These are phyloP conservation scores for Adansonia digitata DNA, from an alignment of 345 rosid species.

Conservation along the genomic window DNA sequence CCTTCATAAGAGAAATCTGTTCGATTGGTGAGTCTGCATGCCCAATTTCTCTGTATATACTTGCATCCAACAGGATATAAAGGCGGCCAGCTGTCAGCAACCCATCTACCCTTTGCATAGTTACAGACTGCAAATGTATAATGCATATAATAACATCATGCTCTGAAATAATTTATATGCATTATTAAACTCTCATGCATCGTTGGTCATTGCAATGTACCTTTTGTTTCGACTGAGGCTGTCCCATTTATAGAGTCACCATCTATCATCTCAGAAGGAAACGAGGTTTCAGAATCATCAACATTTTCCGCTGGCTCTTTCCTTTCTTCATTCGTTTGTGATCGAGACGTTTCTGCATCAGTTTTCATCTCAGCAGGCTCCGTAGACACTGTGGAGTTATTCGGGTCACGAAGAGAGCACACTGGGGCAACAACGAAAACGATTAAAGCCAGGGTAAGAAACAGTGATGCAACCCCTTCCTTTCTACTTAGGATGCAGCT, in stretches of 20 bases:
- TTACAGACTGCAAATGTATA: conserved; percentile 49
- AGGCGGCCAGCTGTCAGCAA: conserved; percentile 47
- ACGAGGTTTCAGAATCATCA: background rate
- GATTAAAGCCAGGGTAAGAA: background rate
- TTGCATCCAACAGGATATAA: conserved; percentile 58
- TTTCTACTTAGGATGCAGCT: too few relatives aligned
- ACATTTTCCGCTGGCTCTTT: background rate
- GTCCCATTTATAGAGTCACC: background rate
- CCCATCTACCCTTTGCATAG: conserved; percentile 70
- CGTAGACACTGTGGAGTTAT: background rate
- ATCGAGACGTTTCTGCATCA: background rate
- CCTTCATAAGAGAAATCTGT: conserved; percentile 71
- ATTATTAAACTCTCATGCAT: background rate
- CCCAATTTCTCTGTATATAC: conserved; percentile 71
- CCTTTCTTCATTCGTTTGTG: background rate
- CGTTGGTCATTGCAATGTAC: background rate
- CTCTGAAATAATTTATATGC: background rate
- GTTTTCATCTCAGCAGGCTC: background rate
- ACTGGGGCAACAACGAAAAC: background rate
- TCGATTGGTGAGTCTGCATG: conserved; percentile 56
- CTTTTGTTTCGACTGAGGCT: background rate
- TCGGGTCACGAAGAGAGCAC: background rate
- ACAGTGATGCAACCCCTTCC: too few relatives aligned
- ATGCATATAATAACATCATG: background rate
- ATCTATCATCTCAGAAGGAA: background rate